Percentiles rank a stretch among this genome's conserved stretches.
phyloP scores from a whole-genome alignment of 805 yeast species.

The Schwanniomyces occidentalis region DNA sequence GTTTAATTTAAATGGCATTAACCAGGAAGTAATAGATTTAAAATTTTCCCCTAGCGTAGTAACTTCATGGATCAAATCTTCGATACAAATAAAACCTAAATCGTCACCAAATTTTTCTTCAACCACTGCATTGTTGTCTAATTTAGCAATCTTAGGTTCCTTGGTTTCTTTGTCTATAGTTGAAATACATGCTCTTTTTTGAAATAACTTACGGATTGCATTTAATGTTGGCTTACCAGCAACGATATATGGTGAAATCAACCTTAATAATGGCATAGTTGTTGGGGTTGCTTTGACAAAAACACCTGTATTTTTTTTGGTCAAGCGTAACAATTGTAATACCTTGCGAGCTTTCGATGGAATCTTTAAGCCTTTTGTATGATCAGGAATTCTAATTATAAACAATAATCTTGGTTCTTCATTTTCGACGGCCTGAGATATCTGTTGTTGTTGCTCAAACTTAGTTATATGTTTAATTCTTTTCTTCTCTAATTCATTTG shows the following conservation, averaged over 20 bases:
- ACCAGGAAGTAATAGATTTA: slow-evolving; percentile 58
- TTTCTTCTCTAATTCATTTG: slow-evolving; percentile 65
- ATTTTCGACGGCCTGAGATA: slow-evolving; percentile 26
- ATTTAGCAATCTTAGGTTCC: slow-evolving; percentile 39
- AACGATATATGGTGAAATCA: slow-evolving; percentile 72
- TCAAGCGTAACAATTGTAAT: slow-evolving; percentile 60
- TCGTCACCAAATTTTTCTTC: slow-evolving; percentile 65
- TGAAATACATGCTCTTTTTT: slow-evolving; percentile 68
- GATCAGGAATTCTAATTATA: slow-evolving; percentile 67
- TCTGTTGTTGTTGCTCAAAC: slow-evolving; percentile 50
- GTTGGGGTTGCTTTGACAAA: slow-evolving; percentile 63
- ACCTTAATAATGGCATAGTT: slow-evolving; percentile 62
- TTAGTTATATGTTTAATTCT: slow-evolving; percentile 65
- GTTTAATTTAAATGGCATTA: slow-evolving; percentile 68
- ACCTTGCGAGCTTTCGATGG: slow-evolving; percentile 65
- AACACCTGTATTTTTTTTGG: slow-evolving; percentile 64
- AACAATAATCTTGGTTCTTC: slow-evolving; percentile 53
- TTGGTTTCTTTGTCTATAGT: slow-evolving; percentile 28
- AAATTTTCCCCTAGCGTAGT: slow-evolving; percentile 63
- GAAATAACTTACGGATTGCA: slow-evolving; percentile 70
- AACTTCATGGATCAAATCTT: slow-evolving; percentile 76
- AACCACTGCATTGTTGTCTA: slow-evolving; percentile 73
- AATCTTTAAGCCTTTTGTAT: slow-evolving; percentile 55
- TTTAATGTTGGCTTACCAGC: slow-evolving; percentile 73
- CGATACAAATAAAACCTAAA: slow-evolving; percentile 72